Evolutionary conservation across 768 basidiomycete genomes (phyloP), one percentile per base, ranked within the genome.

Genomic region (Suillus subaureus): DNA sequence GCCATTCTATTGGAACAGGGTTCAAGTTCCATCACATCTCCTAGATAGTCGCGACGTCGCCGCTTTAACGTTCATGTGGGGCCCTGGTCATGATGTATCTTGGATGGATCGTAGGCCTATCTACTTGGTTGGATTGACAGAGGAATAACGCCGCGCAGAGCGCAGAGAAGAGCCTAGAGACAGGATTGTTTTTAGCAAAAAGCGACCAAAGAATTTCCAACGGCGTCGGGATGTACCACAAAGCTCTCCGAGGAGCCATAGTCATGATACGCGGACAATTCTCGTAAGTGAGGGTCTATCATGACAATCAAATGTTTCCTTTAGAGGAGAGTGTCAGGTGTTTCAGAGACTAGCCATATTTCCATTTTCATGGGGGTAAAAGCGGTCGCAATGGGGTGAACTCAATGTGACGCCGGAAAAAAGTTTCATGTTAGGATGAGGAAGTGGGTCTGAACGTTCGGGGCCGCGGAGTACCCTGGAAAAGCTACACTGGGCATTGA

Each of bases 221-320:
- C 40, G 58, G 40, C 26, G 58, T 60, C 37, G 39, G 26, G 40
- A 42, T 28, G 18, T 42, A 37, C 26, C 6, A 28, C 40, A 40
- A 13, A 28, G 28, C 58, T 60, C 18, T 65, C 66, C 67, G 67
- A 62, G 60, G 64, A 63, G 62, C 55, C 42, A 42, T 28, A 61
- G 39, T 39, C 1, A 45, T 51, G 47, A 45, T 64, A 39, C 56
- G 66, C 66, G 63, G 66, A 42, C 21, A 39, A 39, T 18, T 64
- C n/a, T 57, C 66, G 66, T 64, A 66, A 63, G 56, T 58, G 40
- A 31, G 31, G 28, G 26, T 63, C 23, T 28, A 43, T 57, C 65
- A 64, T 28, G 58, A 57, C 45, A 55, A 60, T 15, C 26, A 40
- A 60, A 62, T 47, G 12, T 28, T 28, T 28, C 64, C 52, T 13